Percentiles rank a stretch among this genome's conserved stretches.
Conservation (phyloP, 495 filamentous ascomycete species). For the Penicillium verhagenii region DNA sequence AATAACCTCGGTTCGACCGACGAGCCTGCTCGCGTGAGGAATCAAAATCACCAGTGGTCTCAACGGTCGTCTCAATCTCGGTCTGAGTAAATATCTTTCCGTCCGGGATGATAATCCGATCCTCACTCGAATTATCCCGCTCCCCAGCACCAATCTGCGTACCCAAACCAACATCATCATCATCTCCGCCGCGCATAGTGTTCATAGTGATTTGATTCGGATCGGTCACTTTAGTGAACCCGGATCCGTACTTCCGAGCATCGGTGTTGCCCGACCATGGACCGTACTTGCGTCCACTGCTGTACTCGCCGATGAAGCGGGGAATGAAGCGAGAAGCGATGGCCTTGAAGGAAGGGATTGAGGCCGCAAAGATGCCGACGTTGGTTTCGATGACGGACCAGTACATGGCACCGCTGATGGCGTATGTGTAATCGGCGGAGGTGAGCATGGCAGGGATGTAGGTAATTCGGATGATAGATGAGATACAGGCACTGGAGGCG, state of each 20-base stretch:
- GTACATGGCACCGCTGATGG: conserved; percentile 42
- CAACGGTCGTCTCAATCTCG: conserved; percentile 39
- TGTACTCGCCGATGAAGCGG: conserved; percentile 41
- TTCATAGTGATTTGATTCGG: conserved; percentile 19
- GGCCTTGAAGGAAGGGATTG: conserved; percentile 44
- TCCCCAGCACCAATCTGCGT: conserved; percentile 26
- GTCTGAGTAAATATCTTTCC: conserved; percentile 40
- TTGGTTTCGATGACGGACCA: conserved; percentile 48
- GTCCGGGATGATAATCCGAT: conserved; percentile 37
- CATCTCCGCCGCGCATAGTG: conserved; percentile 17
- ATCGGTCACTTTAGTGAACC: conserved; percentile 32
- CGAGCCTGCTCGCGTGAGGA: conserved; percentile 18
- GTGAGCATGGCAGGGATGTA: conserved; percentile 40
- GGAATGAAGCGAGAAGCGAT: conserved; percentile 42
- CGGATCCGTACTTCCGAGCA: conserved; percentile 24
- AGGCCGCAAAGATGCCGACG: conserved; percentile 40
- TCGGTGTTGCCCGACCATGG: conserved; percentile 25
- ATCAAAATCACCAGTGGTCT: conserved; percentile 20
- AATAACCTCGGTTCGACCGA: conserved; percentile 10
- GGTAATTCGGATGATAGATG: conserved; percentile 44
- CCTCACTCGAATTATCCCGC: conserved; percentile 27
- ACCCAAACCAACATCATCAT: conserved; percentile 19
- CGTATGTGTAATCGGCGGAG: conserved; percentile 36
- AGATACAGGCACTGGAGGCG: conserved; percentile 36
- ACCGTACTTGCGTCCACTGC: conserved; percentile 27